These are phyloP conservation scores for Hymenoscyphus fraxineus DNA, from an alignment of 2,329 filamentous ascomycete species.

Conservation along the genomic window DNA sequence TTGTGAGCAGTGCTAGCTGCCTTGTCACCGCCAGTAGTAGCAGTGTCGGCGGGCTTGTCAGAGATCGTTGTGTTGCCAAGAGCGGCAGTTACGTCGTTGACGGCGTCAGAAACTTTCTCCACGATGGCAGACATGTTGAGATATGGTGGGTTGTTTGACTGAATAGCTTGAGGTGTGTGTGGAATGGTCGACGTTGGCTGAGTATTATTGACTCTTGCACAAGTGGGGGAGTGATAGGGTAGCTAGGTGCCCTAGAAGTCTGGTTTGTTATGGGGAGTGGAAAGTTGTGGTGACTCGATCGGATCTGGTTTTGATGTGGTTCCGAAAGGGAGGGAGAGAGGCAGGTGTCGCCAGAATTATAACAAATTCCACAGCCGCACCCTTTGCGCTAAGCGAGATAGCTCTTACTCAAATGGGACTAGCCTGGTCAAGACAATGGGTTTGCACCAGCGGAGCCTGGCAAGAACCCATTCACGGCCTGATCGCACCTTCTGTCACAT, in stretches of 20 bases:
- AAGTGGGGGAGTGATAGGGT: conserved; percentile 71
- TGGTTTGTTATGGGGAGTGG: conserved; percentile 30
- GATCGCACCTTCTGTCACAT: background rate
- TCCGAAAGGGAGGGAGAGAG: conserved; percentile 12
- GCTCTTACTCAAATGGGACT: conserved; percentile 4
- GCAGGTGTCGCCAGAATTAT: conserved; percentile 13
- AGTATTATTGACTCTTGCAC: conserved; percentile 60
- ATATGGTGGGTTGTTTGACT: conserved; percentile 40
- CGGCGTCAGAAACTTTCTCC: conserved; percentile 65
- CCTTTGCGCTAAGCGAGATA: conserved; percentile 10
- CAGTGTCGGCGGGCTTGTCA: conserved; percentile 49
- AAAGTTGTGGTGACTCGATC: conserved; percentile 31
- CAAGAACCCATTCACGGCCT: conserved; percentile 1
- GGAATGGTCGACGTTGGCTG: conserved; percentile 41
- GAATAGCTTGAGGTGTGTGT: conserved; percentile 49
- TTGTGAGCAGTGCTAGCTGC: conserved; percentile 54
- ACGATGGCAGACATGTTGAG: conserved; percentile 77
- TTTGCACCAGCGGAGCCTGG: background rate
- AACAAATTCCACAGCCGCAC: conserved; percentile 18
- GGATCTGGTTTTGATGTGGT: conserved; percentile 29
- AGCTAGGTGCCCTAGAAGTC: conserved; percentile 80
- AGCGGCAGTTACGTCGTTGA: conserved; percentile 71
- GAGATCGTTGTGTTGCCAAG: conserved; percentile 63
- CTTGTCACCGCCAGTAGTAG: conserved; percentile 54
- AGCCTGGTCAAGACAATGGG: background rate